Evolutionary conservation across 495 filamentous ascomycete genomes (phyloP).

Genomic region (Thozetella sp.): DNA sequence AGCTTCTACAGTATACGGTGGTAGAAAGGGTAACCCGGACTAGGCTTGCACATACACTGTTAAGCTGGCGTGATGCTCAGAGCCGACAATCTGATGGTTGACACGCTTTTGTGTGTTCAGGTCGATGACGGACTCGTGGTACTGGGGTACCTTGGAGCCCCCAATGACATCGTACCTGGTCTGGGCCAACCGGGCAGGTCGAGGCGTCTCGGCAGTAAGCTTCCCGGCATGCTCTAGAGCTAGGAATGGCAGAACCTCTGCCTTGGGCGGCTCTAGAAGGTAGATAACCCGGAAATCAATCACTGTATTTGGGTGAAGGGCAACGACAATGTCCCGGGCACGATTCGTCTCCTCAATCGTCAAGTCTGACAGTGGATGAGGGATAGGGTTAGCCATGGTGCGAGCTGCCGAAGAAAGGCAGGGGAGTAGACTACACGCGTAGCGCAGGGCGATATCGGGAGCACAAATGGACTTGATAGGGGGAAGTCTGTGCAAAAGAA

Average conservation of each 20-base stretch:
- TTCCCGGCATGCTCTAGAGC: slow-evolving; percentile 40
- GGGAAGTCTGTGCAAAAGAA: too few species aligned
- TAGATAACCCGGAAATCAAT: slow-evolving; percentile 64
- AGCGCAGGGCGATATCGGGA: too few species aligned
- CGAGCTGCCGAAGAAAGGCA: neutral
- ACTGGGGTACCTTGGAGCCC: slow-evolving; percentile 52
- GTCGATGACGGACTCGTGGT: slow-evolving; percentile 66
- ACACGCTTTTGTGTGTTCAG: slow-evolving; percentile 47
- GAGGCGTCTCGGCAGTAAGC: slow-evolving; percentile 28
- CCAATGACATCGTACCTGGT: slow-evolving; percentile 69
- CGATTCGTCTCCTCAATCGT: neutral
- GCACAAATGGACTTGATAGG: too few species aligned
- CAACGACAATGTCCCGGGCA: slow-evolving; percentile 24
- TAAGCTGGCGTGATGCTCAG: neutral
- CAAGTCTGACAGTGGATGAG: neutral
- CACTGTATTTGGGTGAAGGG: slow-evolving; percentile 23
- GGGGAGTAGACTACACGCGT: too few species aligned
- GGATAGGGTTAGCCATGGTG: slow-evolving; percentile 1
- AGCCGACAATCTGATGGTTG: slow-evolving; percentile 49
- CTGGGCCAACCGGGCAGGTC: slow-evolving; percentile 60
- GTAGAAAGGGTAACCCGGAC: too few species aligned
- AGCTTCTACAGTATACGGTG: too few species aligned
- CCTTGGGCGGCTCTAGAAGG: slow-evolving; percentile 64
- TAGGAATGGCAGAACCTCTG: slow-evolving; percentile 47
- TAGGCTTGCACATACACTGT: slow-evolving; percentile 2